Evolutionary conservation across 2,329 filamentous ascomycete genomes (phyloP).

Genomic region (Elsinoe ampelina): DNA sequence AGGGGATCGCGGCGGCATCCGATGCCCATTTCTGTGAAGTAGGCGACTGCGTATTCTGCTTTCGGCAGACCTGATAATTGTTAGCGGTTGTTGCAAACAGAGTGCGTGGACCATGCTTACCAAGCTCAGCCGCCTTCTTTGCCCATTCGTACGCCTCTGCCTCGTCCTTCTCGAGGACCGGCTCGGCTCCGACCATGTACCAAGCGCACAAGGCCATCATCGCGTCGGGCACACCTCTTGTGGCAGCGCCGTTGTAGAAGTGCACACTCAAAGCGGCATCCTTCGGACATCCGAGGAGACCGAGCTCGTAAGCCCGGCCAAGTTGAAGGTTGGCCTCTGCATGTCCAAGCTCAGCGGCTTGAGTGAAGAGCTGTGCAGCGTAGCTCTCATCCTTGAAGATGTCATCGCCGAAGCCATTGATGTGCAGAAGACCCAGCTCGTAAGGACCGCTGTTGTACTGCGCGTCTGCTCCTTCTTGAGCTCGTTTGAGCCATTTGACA

Average conservation of each 20-base stretch:
- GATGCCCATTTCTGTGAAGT: slow-evolving; percentile 98
- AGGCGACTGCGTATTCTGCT: slow-evolving; percentile 92
- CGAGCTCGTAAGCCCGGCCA: slow-evolving; percentile 96
- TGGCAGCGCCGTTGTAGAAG: slow-evolving; percentile 90
- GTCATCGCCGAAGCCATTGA: slow-evolving; percentile 88
- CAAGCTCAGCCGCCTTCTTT: slow-evolving; percentile 70
- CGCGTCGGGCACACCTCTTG: slow-evolving; percentile 69
- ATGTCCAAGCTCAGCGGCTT: slow-evolving; percentile 86
- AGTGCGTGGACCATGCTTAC: slow-evolving; percentile 43
- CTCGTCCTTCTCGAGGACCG: slow-evolving; percentile 88
- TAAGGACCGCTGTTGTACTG: slow-evolving; percentile 93
- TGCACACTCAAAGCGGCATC: slow-evolving; percentile 92
- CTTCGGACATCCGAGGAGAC: slow-evolving; percentile 72
- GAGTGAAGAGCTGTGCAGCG: slow-evolving; percentile 86
- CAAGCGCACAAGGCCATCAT: slow-evolving; percentile 99
- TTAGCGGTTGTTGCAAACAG: slow-evolving; percentile 13
- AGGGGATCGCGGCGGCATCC: slow-evolving; percentile 89
- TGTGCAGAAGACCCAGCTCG: slow-evolving; percentile 79
- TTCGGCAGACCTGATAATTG: slow-evolving; percentile 45
- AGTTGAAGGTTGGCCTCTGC: slow-evolving; percentile 76
- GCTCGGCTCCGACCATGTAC: slow-evolving; percentile 94
- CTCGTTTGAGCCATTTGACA: slow-evolving; percentile 92
- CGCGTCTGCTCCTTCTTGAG: slow-evolving; percentile 74
- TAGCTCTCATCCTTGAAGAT: slow-evolving; percentile 86
- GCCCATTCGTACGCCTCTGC: slow-evolving; percentile 97